A percentile compares a stretch with the other conserved stretches of the same genome.
Evolutionary conservation across 73 alveolate genomes (phyloP).

Genomic region (Tetrahymena elliotti): DNA sequence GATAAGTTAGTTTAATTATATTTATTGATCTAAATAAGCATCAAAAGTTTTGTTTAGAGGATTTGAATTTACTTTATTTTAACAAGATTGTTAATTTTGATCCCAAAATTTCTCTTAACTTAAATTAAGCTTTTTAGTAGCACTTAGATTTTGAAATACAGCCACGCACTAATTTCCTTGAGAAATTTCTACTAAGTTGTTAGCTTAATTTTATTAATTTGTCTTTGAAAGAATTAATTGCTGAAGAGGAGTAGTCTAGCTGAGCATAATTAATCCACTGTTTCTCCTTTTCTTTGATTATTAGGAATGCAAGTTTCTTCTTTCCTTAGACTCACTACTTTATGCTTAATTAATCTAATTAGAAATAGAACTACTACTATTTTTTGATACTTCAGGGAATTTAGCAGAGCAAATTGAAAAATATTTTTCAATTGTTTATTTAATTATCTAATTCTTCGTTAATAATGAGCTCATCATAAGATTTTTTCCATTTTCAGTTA

Average conservation of each 20-base stretch:
- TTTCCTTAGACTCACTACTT: not conserved
- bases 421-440: not conserved
- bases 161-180: not conserved
- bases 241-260: not conserved
- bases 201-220: not conserved
- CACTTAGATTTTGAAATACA: not conserved
- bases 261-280: not conserved
- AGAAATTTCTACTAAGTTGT: not conserved
- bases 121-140: not conserved
- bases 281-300: not conserved
- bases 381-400: not conserved
- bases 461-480: not conserved
- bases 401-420: not conserved
- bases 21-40: not conserved
- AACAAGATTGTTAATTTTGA: not conserved
- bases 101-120: not conserved
- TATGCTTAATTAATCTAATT: not conserved
- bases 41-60: not conserved
- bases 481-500: not conserved
- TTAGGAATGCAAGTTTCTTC: not conserved
- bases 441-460: not conserved
- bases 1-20: not conserved
- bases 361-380: not conserved
- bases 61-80: not conserved
- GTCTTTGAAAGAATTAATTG: not conserved